Conservation (phyloP, 805 yeast genomes). For the Hanseniaspora mollemarum region DNA sequence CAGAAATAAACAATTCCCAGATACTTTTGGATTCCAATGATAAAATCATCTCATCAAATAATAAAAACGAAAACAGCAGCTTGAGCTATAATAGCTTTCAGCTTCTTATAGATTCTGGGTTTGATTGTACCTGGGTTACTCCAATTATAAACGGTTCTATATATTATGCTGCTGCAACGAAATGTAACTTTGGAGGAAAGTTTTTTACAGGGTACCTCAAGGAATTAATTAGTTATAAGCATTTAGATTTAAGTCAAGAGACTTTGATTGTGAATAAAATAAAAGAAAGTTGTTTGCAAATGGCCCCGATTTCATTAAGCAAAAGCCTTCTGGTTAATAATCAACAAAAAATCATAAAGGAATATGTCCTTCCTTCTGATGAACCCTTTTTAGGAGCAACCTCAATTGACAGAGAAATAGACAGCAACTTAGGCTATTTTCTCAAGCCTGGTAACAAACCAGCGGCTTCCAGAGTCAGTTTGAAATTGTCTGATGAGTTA, state of each 20-base stretch:
- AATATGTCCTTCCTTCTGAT: constrained; percentile 65
- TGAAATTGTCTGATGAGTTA: constrained; percentile 68
- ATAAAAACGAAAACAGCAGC: neutral
- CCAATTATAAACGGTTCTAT: constrained; percentile 75
- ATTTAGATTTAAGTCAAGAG: constrained; percentile 89
- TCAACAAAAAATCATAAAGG: constrained; percentile 35
- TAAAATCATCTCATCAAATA: neutral
- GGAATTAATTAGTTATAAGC: constrained; percentile 78
- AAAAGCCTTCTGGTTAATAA: constrained; percentile 23
- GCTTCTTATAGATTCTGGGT: constrained; percentile 80
- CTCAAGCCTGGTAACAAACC: constrained; percentile 29
- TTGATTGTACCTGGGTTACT: constrained; percentile 70
- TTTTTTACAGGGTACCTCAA: constrained; percentile 69
- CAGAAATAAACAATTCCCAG: constrained; percentile 11
- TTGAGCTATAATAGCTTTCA: constrained; percentile 45
- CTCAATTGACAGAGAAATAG: neutral
- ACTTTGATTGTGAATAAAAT: constrained; percentile 71
- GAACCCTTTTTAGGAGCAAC: neutral
- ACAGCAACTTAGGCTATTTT: constrained; percentile 61
- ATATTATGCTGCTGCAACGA: constrained; percentile 62
- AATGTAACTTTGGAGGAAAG: constrained; percentile 79
- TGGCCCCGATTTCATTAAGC: constrained; percentile 40
- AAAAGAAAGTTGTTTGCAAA: constrained; percentile 47
- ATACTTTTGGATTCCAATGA: constrained; percentile 23
- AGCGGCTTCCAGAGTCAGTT: constrained; percentile 43